A percentile compares a stretch with the other conserved stretches of the same genome.
These are phyloP conservation scores for Cladosporium phlei DNA, from an alignment of 2,329 filamentous ascomycete genomes.

Conservation along the genomic window DNA sequence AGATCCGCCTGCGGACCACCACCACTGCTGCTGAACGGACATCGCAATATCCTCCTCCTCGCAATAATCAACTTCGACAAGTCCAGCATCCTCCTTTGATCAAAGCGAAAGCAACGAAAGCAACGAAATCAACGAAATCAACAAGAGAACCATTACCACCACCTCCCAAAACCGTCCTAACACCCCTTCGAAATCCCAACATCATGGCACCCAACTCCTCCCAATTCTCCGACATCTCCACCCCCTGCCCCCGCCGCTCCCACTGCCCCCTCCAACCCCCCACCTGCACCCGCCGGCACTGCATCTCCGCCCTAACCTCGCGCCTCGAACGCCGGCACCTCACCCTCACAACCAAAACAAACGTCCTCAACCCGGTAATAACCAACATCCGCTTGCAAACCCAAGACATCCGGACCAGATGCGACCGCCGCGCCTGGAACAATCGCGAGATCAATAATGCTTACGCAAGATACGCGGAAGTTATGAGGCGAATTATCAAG, in stretches of 20 bases:
- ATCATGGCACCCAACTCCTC: neutral
- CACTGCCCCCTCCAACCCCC: neutral
- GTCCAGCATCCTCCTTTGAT: too few relatives aligned
- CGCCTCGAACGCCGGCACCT: slow-evolving; percentile 5
- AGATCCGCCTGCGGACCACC: too few relatives aligned
- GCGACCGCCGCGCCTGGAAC: slow-evolving; percentile 1
- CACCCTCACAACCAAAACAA: slow-evolving; percentile 1
- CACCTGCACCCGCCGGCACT: neutral
- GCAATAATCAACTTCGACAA: too few relatives aligned
- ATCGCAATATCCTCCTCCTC: too few relatives aligned
- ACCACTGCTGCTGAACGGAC: too few relatives aligned
- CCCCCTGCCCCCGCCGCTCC: neutral
- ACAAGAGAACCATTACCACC: too few relatives aligned
- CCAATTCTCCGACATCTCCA: neutral
- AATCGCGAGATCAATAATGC: neutral
- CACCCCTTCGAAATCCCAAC: neutral
- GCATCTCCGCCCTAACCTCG: neutral
- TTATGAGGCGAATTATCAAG: neutral
- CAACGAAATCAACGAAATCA: neutral
- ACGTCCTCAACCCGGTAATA: slow-evolving; percentile 1
- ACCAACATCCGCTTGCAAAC: slow-evolving; percentile 6
- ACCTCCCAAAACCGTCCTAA: neutral
- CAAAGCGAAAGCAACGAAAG: neutral
- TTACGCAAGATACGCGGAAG: neutral
- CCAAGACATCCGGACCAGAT: slow-evolving; percentile 2